Base-by-base conservation (phyloP, 208 protist genomes). In the Trypanosoma rangeli region DNA sequence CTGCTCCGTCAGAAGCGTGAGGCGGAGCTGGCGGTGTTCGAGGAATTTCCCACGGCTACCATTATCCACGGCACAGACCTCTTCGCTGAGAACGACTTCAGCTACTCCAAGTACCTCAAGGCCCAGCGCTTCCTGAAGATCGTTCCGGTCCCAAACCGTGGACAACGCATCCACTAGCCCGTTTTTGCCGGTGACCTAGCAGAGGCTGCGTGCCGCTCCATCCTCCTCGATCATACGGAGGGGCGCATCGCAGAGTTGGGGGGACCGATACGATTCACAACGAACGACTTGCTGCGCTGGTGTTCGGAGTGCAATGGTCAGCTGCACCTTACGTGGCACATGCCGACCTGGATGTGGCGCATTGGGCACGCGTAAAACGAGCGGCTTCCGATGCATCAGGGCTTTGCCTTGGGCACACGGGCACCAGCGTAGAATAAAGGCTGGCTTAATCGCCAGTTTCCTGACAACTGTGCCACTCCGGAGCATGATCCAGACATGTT, bases 181-280 rank as follows among this genome's bases (percentile, higher is more conserved):
- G 88, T 96, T 3, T 96, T 96, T 64, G 91, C 91, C 39, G 88
- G 88, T n/a, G 91, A 96, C 64, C 52, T 96, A 13, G 88, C 82
- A 31, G 88, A 96, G 77, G 91, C 88, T 8, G 86, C 78, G 3
- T 82, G 85, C 37, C 91, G 91, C 55, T 92, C 91, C 31, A 82
- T 94, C 48, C 76, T 94, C 42, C 79, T 96, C 16, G 88, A 96
- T 73, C 91, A 96, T 82, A 94, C 89, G 15, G 88, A 96, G 72
- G 91, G 91, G n/a, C 87, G 88, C 68, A 94, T 96, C 65, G 91
- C 91, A 13, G 88, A 96, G 77, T 84, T 96, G n/a, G 91, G 91
- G 49, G 91, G 91, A 29, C 91, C 91, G 2, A 85, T 96, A 26
- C 88, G 91, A 59, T 94, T 96, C 79, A 96, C 86, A 49, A 96